Evolutionary conservation across 169 alveolate species (phyloP), one percentile per base, ranked within the genome.

Genomic region (Cryptosporidium xiaoi): DNA sequence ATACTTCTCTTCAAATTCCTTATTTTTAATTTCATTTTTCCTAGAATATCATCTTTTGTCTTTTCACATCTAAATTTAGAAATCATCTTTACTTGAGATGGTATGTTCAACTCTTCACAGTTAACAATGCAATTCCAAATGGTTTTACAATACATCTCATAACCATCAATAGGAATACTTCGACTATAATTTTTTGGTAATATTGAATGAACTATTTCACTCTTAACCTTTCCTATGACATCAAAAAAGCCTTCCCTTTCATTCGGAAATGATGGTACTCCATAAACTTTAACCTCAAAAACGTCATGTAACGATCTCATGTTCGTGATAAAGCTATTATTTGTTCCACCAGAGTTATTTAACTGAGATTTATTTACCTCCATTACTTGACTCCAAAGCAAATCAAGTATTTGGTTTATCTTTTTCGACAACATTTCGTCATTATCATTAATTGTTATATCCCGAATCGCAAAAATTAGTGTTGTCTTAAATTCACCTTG

Each of bases 91-190:
- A 77, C 56, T 24, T 77, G 87, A 60, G 87, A 77, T 8, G 87
- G 87, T 3, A 77, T 77, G 16, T 77, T 77, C 27, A 77, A 60
- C 20, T 77, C 87, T 48, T 77, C 65, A 15, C 87, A 77, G 1
- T 77, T 48, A 10, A 77, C 87, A 16, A 77, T 77, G 29, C 69
- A 56, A 2, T 77, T 90, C 93, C 93, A 91, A 33, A 91, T 71
- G 5, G 83, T 51, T 4, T 48, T 82, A 27, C 92, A 83, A 71
- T 94, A 95, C 60, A 83, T 91, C 18, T 92, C 94, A 87, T 93
- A 93, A 44, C 98, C 97, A 64, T 95, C 98, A 1, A 96, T 90
- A 3, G 98, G 98, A 20, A 95, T 93, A 46, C 66, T 56, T 66
- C 97, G 83, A 3, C 96, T 92, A 90, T 95, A 95, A 20, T 77